Evolutionary conservation across 345 rosid genomes (phyloP), one percentile per base, ranked within the genome.

Genomic region (Heritiera littoralis): DNA sequence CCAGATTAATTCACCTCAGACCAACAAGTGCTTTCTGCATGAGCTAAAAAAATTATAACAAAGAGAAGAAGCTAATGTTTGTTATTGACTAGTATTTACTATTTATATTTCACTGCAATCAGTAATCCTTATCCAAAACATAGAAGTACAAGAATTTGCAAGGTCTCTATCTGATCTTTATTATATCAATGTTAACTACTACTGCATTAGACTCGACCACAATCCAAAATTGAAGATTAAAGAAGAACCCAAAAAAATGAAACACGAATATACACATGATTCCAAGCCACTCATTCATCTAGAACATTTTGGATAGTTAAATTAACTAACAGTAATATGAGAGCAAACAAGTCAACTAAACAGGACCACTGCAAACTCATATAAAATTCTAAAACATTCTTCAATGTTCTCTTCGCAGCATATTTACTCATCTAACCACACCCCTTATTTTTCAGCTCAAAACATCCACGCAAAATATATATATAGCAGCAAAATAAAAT

Each of bases 341-440:
- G 30, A 56, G 61, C 4, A 18, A 56, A 66, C 30, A 41, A 66
- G 20, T 66, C n/a, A 28, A 63, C 35, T 30, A 23, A 41, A 66
- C 18, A 23, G 7, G 28, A 40, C 5, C 49, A 40, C 14, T 40
- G 41, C 30, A 66, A 41, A 41, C 46, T 66, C 28, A 9, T 30
- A 66, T 41, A 17, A 66, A 40, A 66, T 66, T 32, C 51, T 3
- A 30, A 55, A 28, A 63, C 40, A 13, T 63, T 12, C 20, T 41
- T 66, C 11, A 30, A 41, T 66, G 71, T 41, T 66, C 71, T 66
- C 48, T 9, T 18, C 14, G 14, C 23, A 40, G 3, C 71, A 41
- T 41, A 66, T 66, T 41, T 17, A 66, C 71, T 30, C 40, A 66
- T 38, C 71, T 40, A 66, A 66, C 14, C 48, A 66, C 49, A 35